phyloP scores from a whole-genome alignment of 441 rosid genomes.

The Populus tomentosa region DNA sequence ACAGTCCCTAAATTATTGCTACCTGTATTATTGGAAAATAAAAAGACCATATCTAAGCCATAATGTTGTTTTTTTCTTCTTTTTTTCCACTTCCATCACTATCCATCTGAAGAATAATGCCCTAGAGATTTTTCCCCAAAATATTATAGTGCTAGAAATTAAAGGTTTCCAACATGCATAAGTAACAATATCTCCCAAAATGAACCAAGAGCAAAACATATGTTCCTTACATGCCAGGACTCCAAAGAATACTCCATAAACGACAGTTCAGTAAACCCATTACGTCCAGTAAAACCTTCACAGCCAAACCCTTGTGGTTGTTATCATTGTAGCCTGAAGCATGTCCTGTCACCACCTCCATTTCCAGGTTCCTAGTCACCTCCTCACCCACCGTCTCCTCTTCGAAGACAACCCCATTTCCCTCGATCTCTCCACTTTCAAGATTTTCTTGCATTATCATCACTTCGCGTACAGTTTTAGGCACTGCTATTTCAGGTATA shows the following conservation, averaged over 20 bases:
- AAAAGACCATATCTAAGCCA: background rate
- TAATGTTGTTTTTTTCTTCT: too few relatives aligned
- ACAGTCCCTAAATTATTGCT: background rate
- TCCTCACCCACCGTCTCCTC: slow-evolving; percentile 10
- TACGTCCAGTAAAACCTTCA: slow-evolving; percentile 74
- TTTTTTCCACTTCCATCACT: background rate
- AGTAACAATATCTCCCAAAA: background rate
- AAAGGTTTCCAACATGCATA: background rate
- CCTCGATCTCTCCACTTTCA: slow-evolving; percentile 12
- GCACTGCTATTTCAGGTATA: background rate
- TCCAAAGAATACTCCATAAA: slow-evolving; percentile 66
- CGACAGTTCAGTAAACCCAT: slow-evolving; percentile 56
- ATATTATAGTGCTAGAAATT: background rate
- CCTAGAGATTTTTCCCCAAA: too few relatives aligned
- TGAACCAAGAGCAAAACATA: background rate
- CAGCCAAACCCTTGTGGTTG: slow-evolving; percentile 48
- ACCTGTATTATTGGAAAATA: background rate
- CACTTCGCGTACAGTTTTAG: background rate
- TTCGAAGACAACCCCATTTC: slow-evolving; percentile 14
- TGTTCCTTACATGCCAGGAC: slow-evolving; percentile 46
- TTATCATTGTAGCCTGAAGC: background rate
- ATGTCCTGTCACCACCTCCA: background rate
- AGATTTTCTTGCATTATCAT: background rate
- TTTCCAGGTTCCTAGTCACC: slow-evolving; percentile 9
- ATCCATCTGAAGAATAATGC: background rate